A percentile compares a stretch with the other conserved stretches of the same genome.
Evolutionary conservation across 441 rosid genomes (phyloP).

Genomic region (Iberis amara): DNA sequence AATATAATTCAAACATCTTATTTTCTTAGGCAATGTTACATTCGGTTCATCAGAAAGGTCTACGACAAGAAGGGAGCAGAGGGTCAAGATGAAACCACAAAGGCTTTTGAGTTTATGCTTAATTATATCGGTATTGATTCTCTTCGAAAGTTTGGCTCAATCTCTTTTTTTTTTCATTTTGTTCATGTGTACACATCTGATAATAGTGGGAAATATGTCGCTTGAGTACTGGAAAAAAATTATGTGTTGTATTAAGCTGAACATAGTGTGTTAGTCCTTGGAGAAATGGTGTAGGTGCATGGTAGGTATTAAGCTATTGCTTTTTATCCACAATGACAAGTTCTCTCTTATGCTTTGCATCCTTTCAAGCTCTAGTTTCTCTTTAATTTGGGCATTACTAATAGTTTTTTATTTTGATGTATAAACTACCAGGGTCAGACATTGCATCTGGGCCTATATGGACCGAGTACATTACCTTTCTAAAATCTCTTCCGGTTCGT

Average conservation of each 20-base stretch:
- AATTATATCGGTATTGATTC: constrained; percentile 66
- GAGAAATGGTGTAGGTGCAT: constrained; percentile 7
- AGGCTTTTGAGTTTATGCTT: constrained; percentile 90
- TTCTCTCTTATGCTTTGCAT: constrained; percentile 5
- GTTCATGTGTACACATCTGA: constrained; percentile 6
- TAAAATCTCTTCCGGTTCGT: constrained; percentile 77
- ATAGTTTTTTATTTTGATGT: constrained; percentile 32
- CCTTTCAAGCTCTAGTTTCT: constrained; percentile 15
- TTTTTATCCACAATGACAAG: constrained; percentile 12
- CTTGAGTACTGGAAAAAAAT: too few relatives aligned
- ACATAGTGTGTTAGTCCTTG: constrained; percentile 5
- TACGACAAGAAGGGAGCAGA: constrained; percentile 83
- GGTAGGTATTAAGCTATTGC: background rate
- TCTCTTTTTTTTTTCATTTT: background rate
- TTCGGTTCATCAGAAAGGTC: constrained; percentile 83
- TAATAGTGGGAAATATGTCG: too few relatives aligned
- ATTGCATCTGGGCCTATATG: constrained; percentile 88
- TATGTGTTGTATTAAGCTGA: too few relatives aligned
- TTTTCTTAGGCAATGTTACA: constrained; percentile 78
- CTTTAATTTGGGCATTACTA: constrained; percentile 6
- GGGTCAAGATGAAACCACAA: constrained; percentile 90
- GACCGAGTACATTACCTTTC: constrained; percentile 80
- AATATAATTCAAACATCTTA: constrained; percentile 6
- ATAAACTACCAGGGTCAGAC: constrained; percentile 67
- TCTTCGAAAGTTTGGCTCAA: constrained; percentile 15